Evolutionary conservation across 2,329 filamentous ascomycete genomes (phyloP).

Genomic region (Ophiostoma populinum): DNA sequence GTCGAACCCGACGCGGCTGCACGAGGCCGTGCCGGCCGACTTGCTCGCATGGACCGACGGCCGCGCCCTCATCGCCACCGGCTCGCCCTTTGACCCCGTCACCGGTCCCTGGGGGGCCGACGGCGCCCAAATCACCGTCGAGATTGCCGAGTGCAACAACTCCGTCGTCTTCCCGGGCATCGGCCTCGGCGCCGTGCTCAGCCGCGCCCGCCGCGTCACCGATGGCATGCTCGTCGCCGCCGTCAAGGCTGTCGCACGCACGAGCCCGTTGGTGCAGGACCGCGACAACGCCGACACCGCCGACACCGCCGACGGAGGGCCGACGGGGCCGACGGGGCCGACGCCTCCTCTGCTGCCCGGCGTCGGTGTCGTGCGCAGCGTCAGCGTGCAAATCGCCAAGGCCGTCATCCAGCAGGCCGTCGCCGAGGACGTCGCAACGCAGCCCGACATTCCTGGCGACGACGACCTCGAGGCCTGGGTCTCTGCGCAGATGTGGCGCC

Average conservation of each 20-base stretch:
- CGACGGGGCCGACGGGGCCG: too few relatives aligned
- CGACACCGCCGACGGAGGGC: too few relatives aligned
- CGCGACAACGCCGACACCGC: too few relatives aligned
- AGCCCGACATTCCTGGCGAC: constrained; percentile 41
- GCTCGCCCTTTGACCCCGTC: constrained; percentile 65
- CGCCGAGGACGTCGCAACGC: constrained; percentile 48
- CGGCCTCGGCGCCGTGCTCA: constrained; percentile 61
- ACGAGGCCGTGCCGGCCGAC: constrained; percentile 66
- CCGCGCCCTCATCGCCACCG: constrained; percentile 63
- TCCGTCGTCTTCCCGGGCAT: constrained; percentile 74
- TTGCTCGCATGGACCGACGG: constrained; percentile 65
- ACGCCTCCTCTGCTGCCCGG: constrained; percentile 58
- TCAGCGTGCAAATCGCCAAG: constrained; percentile 62
- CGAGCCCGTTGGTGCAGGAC: constrained; percentile 52
- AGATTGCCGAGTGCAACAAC: constrained; percentile 73
- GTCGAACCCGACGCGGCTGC: constrained; percentile 69
- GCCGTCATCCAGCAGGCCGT: constrained; percentile 58
- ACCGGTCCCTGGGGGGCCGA: constrained; percentile 35
- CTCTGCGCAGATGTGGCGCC: constrained; percentile 63
- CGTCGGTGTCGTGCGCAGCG: constrained; percentile 53
- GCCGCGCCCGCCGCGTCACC: constrained; percentile 46
- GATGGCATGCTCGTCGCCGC: constrained; percentile 72
- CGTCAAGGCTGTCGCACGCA: constrained; percentile 50
- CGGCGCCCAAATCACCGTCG: constrained; percentile 26
- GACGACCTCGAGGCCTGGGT: constrained; percentile 53